Base-by-base conservation (phyloP, 441 rosid species). In the Pelargonium myrrhifolium region DNA sequence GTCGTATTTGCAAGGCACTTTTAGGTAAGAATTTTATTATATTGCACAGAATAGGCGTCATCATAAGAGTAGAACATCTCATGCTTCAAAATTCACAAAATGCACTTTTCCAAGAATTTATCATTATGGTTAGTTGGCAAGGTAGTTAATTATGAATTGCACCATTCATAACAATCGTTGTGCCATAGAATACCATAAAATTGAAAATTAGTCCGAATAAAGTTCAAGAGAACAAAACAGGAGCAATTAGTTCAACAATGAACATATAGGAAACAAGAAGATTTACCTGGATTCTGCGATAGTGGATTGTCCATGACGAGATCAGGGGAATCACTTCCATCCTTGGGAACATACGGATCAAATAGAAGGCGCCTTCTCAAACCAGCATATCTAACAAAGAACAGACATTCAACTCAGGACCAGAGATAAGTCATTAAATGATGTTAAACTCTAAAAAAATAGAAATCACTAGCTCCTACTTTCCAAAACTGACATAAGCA, bases 201-300 rank as follows among this genome's bases (percentile, higher is more conserved):
- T 28, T 28, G 17, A 53, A 53, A 53, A 53, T 17, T 53, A 9
- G 59, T 15, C 56, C 24, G 17, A 51, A 1, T 2, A 24, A 24
- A 24, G 28, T 24, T 2, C 28, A 24, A 24, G 31, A 53, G 17
- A 53, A 17, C 17, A 6, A 15, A 49, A 49, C 56, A 49, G 21
- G 24, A 53, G 10, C 59, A 53, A 53, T 9, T 53, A 1, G 59
- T 18, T 53, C 18, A 6, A 21, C 24, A 53, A 17, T 20, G 31
- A 49, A 56, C n/a, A 49, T 51, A 15, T 15, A 51, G 17, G 18
- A 51, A 68, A 47, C n/a, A 73, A 74, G 47, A 42, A 66, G 69
- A 21, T 24, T 70, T 73, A 89, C 98, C 98, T 78, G 97, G 96
- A 77, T 87, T 93, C 74, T 90, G 96, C 7, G 97, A 93, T 60